Percentiles rank a stretch among this genome's conserved stretches.
These are phyloP conservation scores for Thielaviopsis ethacetica DNA, from an alignment of 2,329 filamentous ascomycete species.

Conservation along the genomic window DNA sequence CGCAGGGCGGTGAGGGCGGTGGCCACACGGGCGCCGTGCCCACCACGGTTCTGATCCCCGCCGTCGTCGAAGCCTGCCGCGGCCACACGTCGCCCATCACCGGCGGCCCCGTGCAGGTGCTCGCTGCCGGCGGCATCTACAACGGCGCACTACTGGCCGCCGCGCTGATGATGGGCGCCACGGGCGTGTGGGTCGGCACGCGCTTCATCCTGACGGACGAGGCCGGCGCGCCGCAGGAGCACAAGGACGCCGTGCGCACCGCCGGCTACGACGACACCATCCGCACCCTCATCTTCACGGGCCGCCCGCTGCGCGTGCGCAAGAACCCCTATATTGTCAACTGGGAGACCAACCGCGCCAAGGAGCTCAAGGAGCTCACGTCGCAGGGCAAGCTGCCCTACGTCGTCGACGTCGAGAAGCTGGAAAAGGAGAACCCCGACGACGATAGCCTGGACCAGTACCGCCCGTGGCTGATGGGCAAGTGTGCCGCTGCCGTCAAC, in stretches of 20 bases:
- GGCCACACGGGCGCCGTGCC: slow-evolving; percentile 92
- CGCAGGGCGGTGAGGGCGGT: slow-evolving; percentile 93
- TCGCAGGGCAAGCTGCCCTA: slow-evolving; percentile 81
- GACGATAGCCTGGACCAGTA: slow-evolving; percentile 88
- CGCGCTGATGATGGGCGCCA: slow-evolving; percentile 80
- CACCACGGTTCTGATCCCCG: slow-evolving; percentile 81
- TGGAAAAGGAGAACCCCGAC: slow-evolving; percentile 49
- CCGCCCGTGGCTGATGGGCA: slow-evolving; percentile 87
- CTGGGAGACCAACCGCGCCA: slow-evolving; percentile 84
- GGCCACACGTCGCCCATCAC: slow-evolving; percentile 76
- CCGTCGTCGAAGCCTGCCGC: slow-evolving; percentile 67
- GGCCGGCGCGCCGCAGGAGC: slow-evolving; percentile 79
- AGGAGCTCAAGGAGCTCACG: slow-evolving; percentile 87
- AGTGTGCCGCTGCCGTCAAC: slow-evolving; percentile 84
- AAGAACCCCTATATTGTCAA: slow-evolving; percentile 87
- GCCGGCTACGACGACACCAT: slow-evolving; percentile 90
- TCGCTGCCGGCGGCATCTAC: slow-evolving; percentile 88
- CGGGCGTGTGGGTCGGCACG: slow-evolving; percentile 90
- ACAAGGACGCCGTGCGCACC: slow-evolving; percentile 90
- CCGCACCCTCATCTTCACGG: slow-evolving; percentile 96
- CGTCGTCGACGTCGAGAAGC: slow-evolving; percentile 80
- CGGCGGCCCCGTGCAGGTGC: slow-evolving; percentile 71
- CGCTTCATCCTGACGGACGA: slow-evolving; percentile 89
- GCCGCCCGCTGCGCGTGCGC: slow-evolving; percentile 81
- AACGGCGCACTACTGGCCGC: slow-evolving; percentile 84